Base-by-base conservation (phyloP, 2,329 filamentous ascomycete genomes). In the Fusarium metavorans region DNA sequence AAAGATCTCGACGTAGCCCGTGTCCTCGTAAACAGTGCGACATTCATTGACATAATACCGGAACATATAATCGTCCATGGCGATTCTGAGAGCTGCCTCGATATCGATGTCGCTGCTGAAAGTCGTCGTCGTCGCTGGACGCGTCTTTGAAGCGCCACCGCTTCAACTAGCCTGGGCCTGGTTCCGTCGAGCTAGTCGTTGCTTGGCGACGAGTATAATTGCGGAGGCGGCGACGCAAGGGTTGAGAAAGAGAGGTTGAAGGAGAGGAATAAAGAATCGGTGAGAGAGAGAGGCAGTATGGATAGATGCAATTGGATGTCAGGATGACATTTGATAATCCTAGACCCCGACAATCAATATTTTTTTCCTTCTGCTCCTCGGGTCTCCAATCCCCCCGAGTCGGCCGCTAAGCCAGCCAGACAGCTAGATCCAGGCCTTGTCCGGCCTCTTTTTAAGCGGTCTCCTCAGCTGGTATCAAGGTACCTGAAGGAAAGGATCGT, bases 1-100 rank as follows among this genome's bases (percentile, higher is more conserved):
- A 76, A 89, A 85, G 41, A 91, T 88, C 79, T 91, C 88, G 27
- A 91, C 73, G 78, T 89, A 91, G 72, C 83, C 85, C 20, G 88
- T 91, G 64, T 81, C 82, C 80, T 91, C 89, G 5, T 80, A 70
- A 57, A 90, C 87, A 35, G 84, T 82, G 25, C 81, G 84, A 78
- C 88, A 90, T 54, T 84, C 80, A 11, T 83, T 77, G 67, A 91
- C 83, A 76, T 87, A 85, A 35, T 80, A 74, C 71, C 83, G 82
- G 74, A 91, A 91, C 81, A 90, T 85, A 78, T 89, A 91, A 75
- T 91, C 87, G 79, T 91, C 89, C 89, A 91, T 91, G 57, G 54
- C 20, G 72, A 50, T 20, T 34, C 18, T 30, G 23, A 64, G 43
- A 23, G 16, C 27, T 39, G 64, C 35, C 35, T 30, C 39, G 16